Base-by-base conservation (phyloP, 495 filamentous ascomycete species). In the Ramalina peruviana region DNA sequence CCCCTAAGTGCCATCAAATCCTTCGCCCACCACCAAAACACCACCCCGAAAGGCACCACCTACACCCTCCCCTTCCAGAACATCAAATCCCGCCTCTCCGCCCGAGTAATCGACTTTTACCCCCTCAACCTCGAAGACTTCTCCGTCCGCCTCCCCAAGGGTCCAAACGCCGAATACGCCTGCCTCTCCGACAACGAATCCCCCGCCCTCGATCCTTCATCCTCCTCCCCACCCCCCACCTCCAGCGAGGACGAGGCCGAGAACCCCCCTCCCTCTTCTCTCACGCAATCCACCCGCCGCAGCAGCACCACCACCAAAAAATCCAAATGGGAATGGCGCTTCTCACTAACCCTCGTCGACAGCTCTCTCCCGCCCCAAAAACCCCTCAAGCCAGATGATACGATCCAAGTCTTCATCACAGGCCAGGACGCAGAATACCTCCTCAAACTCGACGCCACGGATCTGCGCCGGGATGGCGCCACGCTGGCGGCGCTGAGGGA, bases 51-150 rank as follows among this genome's bases (percentile, higher is more conserved):
- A 12, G 73, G 71, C 3, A 59, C 67, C 17, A 61, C 54, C 37
- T 79, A 65, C 52, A 56, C 54, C 44, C 72, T 73, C 46, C 80
- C 87, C 1, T 95, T 94, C 57, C 72, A 81, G 39, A 87, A 87
- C 59, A 61, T 75, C 46, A 85, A 83, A 47, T 93, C 87, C 58
- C 74, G 70, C 15, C 68, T 75, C 15, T 62, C 65, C 30, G 82
- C 83, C 40, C 82, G 85, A 23, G 81, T 94, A 1, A 72, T 95
- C 15, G 86, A 94, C 61, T 96, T 87, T 65, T 78, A 72, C 30
- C 92, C 92, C 1, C 65, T 66, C 15, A 70, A 71, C 2, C 63
- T 98, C 10, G 77, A 81, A 52, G 79, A 94, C 50, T 97, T 96
- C 55, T 68, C 85, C 12, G 69, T 76, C 4, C 66, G 65, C 46